These are phyloP conservation scores for Medicago truncatula DNA, from an alignment of 306 rosid genomes.

Conservation along the genomic window MtrunA17r5.0-ANR NC_053049.1:25639501-25640000, in stretches of 20 bases:
- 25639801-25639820: neutral
- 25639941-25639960: neutral
- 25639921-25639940: neutral
- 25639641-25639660: slow-evolving; percentile 61
- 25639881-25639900: neutral
- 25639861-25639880: neutral
- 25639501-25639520: slow-evolving; percentile 52
- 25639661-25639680: slow-evolving; percentile 48
- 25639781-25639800: slow-evolving; percentile 51
- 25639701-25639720: slow-evolving; percentile 57
- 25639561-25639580: neutral
- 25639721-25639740: slow-evolving; percentile 60
- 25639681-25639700: slow-evolving; percentile 58
- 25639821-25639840: neutral
- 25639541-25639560: slow-evolving; percentile 63
- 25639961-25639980: neutral
- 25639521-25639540: slow-evolving; percentile 51
- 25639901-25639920: neutral
- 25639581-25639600: neutral
- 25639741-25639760: slow-evolving; percentile 48
- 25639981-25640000: neutral
- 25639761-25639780: slow-evolving; percentile 49
- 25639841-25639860: no score
- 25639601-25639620: neutral
- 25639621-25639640: slow-evolving; percentile 36